Conservation (phyloP, 2,329 filamentous ascomycete genomes). For the Pseudogymnoascus sp. region DNA sequence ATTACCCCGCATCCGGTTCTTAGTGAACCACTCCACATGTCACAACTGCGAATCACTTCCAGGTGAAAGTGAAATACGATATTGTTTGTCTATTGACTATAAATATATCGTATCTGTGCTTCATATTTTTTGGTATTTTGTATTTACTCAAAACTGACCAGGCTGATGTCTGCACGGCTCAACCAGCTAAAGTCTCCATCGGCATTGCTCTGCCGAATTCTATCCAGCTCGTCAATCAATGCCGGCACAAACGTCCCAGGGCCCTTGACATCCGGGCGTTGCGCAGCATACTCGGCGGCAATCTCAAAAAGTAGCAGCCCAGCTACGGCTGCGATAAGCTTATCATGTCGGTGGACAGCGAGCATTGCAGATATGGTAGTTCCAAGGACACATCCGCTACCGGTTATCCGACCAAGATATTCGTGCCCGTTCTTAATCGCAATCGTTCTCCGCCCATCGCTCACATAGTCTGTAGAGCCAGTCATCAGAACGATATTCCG, state of each 20-base stretch:
- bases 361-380: constrained; percentile 73
- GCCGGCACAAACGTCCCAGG: constrained; percentile 83
- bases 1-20: constrained; percentile 8
- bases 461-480: constrained; percentile 68
- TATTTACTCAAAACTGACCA: constrained; percentile 5
- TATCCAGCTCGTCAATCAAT: constrained; percentile 68
- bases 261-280: constrained; percentile 62
- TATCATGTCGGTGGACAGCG: constrained; percentile 55
- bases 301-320: constrained; percentile 73
- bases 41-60: neutral
- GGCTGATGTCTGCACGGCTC: neutral
- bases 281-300: constrained; percentile 55
- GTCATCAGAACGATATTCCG: constrained; percentile 76
- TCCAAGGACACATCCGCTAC: constrained; percentile 79
- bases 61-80: neutral
- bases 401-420: constrained; percentile 64
- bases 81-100: neutral
- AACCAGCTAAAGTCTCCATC: constrained; percentile 48
- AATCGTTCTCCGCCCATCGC: constrained; percentile 64
- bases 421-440: constrained; percentile 71
- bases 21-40: neutral
- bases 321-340: constrained; percentile 66
- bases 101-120: neutral
- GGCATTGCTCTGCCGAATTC: constrained; percentile 43
- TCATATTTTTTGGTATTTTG: neutral